Conservation (phyloP, 1,284 basidiomycete species). For the Apiotrichum mycotoxinovorans region DNA sequence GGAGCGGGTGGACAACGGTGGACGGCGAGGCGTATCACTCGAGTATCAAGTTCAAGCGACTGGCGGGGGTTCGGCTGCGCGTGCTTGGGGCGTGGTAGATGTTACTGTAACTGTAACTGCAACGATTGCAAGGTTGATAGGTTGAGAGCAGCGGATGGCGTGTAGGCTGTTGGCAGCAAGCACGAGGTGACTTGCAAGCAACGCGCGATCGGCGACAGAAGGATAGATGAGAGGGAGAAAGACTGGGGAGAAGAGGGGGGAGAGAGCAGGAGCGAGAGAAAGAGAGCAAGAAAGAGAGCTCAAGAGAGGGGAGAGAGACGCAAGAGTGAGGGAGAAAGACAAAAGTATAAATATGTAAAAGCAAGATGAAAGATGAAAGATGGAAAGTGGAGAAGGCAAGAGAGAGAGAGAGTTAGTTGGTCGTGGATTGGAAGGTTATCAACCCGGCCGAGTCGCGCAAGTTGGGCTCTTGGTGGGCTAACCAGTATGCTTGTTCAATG, state of each 20-base stretch:
- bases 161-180: not conserved
- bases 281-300: not conserved
- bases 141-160: not conserved
- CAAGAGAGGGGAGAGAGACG: not conserved
- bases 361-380: too few relatives aligned
- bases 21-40: too few relatives aligned
- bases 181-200: not conserved
- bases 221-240: not conserved
- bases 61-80: not conserved
- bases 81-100: not conserved
- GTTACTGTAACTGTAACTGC: too few relatives aligned
- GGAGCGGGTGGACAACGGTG: not conserved
- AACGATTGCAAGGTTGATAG: not conserved
- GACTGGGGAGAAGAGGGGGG: not conserved
- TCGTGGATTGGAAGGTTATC: too few relatives aligned
- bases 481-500: too few relatives aligned
- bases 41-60: not conserved
- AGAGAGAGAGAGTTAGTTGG: too few relatives aligned
- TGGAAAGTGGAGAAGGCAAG: too few relatives aligned
- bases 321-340: not conserved
- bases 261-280: not conserved
- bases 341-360: too few relatives aligned
- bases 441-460: not conserved
- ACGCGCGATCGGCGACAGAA: not conserved
- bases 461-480: too few relatives aligned